Evolutionary conservation across 129 eudicot genomes (phyloP).

Genomic region (Lactuca saligna): DNA sequence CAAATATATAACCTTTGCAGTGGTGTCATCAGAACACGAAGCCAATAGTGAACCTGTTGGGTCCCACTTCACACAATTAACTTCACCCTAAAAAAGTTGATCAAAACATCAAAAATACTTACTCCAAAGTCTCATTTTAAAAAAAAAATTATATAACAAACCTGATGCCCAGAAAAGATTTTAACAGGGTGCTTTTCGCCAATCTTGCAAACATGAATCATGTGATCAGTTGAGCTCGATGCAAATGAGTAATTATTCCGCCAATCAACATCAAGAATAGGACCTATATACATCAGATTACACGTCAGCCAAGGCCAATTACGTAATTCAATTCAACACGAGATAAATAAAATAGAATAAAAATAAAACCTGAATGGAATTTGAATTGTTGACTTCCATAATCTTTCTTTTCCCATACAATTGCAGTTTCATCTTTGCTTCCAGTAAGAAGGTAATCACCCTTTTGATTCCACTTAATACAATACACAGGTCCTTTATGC

Average conservation of each 20-base stretch:
- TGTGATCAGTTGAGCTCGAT: constrained; percentile 45
- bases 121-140: background rate
- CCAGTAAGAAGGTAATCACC: constrained; percentile 60
- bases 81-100: constrained; percentile 48
- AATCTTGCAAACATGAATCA: constrained; percentile 54
- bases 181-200: constrained; percentile 43
- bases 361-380: constrained; percentile 57
- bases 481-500: constrained; percentile 44
- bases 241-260: constrained; percentile 56
- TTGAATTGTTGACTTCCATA: constrained; percentile 44
- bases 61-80: constrained; percentile 71
- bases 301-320: background rate
- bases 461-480: constrained; percentile 59
- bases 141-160: constrained; percentile 15
- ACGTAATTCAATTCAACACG: background rate
- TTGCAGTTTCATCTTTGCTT: constrained; percentile 50
- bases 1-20: constrained; percentile 46
- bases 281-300: constrained; percentile 38
- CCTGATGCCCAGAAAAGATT: constrained; percentile 57
- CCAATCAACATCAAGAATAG: constrained; percentile 65
- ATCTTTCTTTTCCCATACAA: constrained; percentile 49
- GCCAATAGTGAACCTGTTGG: constrained; percentile 58
- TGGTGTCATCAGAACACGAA: constrained; percentile 60
- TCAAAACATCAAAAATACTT: constrained; percentile 2
- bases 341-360: background rate